Conservation (phyloP, 352 stramenopile genomes). For the Pythium myriotylum region DNA sequence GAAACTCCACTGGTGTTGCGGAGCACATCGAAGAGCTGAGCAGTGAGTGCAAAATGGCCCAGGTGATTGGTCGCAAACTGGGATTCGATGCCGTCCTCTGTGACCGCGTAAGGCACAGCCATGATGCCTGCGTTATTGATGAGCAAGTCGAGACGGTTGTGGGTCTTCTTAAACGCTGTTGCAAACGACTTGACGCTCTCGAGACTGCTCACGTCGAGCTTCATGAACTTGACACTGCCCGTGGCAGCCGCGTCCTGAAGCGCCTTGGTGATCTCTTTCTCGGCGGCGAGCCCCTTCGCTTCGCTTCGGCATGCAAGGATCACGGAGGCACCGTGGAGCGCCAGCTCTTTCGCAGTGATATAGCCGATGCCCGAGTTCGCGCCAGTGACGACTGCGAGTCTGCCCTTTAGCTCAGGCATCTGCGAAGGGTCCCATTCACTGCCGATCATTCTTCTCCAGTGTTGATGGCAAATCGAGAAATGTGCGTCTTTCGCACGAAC, state of each 20-base stretch:
- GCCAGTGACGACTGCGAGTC: slow-evolving; percentile 80
- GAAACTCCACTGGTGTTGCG: slow-evolving; percentile 14
- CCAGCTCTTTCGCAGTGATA: slow-evolving; percentile 58
- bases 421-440: slow-evolving; percentile 12
- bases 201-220: slow-evolving; percentile 30
- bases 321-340: slow-evolving; percentile 55
- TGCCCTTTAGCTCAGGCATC: slow-evolving; percentile 27
- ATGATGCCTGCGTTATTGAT: slow-evolving; percentile 36
- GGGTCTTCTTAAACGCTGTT: slow-evolving; percentile 13
- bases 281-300: slow-evolving; percentile 36
- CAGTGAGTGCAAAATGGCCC: slow-evolving; percentile 37
- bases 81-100: slow-evolving; percentile 13
- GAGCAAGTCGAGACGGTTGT: slow-evolving; percentile 28
- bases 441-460: background rate
- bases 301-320: slow-evolving; percentile 54
- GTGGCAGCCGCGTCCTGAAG: background rate
- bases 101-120: slow-evolving; percentile 9
- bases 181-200: slow-evolving; percentile 26
- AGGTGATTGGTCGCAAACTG: slow-evolving; percentile 24
- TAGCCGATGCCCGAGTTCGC: slow-evolving; percentile 83
- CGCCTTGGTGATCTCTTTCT: slow-evolving; percentile 31
- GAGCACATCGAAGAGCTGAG: slow-evolving; percentile 26
- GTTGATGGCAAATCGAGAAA: background rate
- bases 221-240: slow-evolving; percentile 17
- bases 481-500: no score